Evolutionary conservation across 2,329 filamentous ascomycete species (phyloP).

Genomic region (Epichloe coenophiala): DNA sequence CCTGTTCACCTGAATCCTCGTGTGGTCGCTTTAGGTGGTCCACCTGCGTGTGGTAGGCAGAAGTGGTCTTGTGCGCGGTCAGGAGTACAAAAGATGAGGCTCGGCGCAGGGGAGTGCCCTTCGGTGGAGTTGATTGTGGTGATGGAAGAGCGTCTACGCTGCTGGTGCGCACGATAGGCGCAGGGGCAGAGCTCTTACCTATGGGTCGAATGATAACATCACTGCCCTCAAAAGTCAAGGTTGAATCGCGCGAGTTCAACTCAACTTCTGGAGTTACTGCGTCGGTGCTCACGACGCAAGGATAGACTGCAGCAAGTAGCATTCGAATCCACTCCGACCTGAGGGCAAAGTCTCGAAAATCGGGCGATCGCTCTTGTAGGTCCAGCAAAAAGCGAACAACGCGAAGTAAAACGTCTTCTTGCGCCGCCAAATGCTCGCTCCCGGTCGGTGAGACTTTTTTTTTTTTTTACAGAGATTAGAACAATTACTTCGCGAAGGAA

Average conservation of each 20-base stretch:
- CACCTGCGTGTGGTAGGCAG: slow-evolving; percentile 35
- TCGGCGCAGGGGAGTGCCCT: slow-evolving; percentile 54
- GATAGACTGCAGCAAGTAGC: slow-evolving; percentile 69
- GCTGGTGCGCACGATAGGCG: slow-evolving; percentile 63
- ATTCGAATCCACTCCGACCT: slow-evolving; percentile 71
- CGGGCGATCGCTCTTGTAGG: slow-evolving; percentile 59
- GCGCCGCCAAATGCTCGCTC: slow-evolving; percentile 32
- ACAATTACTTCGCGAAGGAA: not conserved
- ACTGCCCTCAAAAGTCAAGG: slow-evolving; percentile 71
- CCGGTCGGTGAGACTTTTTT: slow-evolving; percentile 20
- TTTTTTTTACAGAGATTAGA: not conserved
- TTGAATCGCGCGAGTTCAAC: slow-evolving; percentile 68
- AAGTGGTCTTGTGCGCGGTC: slow-evolving; percentile 51
- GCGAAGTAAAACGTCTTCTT: slow-evolving; percentile 56
- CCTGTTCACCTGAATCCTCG: slow-evolving; percentile 19
- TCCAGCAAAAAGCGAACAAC: slow-evolving; percentile 69
- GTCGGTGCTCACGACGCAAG: slow-evolving; percentile 77
- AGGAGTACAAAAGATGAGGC: slow-evolving; percentile 88
- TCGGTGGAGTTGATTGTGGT: slow-evolving; percentile 30
- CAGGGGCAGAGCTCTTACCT: slow-evolving; percentile 39
- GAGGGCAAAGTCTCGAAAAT: slow-evolving; percentile 72
- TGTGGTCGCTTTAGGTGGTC: slow-evolving; percentile 9
- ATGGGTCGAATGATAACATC: slow-evolving; percentile 73
- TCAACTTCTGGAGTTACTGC: slow-evolving; percentile 73
- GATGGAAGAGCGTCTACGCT: slow-evolving; percentile 38